phyloP scores from a whole-genome alignment of 169 alveolate genomes.

The Cardiosporidium cionae region DNA sequence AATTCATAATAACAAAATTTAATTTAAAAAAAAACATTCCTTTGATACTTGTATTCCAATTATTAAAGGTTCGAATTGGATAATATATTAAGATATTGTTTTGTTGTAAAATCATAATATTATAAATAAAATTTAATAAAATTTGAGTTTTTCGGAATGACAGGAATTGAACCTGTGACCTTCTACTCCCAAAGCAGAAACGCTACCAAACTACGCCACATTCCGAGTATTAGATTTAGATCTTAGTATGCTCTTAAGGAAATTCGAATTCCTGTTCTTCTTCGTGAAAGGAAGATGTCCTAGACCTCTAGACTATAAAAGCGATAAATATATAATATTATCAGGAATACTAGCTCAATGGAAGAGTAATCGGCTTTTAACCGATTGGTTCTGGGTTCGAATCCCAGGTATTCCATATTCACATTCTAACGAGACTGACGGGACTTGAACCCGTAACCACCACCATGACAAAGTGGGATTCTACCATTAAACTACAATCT shows the following conservation, averaged over 20 bases:
- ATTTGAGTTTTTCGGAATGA: conserved; percentile 19
- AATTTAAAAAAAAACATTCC: conserved; percentile 7
- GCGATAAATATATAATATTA: neutral
- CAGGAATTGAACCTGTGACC: conserved; percentile 39
- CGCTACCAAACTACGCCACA: conserved; percentile 44
- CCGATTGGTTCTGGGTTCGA: conserved; percentile 3
- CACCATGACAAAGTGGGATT: conserved; percentile 35
- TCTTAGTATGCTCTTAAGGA: conserved; percentile 5
- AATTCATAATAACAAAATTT: neutral
- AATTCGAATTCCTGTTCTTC: neutral
- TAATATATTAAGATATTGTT: conserved; percentile 1
- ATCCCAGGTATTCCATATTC: neutral
- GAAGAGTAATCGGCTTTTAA: conserved; percentile 3
- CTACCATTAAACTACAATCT: conserved; percentile 1
- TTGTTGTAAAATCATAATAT: conserved; percentile 1
- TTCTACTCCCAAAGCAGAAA: conserved; percentile 34
- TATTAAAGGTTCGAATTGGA: neutral
- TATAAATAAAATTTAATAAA: neutral
- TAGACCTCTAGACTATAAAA: conserved; percentile 4
- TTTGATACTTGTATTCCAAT: neutral
- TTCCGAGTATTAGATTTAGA: conserved; percentile 2
- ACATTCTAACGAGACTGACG: conserved; percentile 16
- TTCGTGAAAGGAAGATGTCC: neutral
- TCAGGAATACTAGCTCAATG: neutral
- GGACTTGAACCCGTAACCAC: conserved; percentile 39